Evolutionary conservation across 1,139 yeast species (phyloP).

Genomic region (Candida tropicalis): DNA sequence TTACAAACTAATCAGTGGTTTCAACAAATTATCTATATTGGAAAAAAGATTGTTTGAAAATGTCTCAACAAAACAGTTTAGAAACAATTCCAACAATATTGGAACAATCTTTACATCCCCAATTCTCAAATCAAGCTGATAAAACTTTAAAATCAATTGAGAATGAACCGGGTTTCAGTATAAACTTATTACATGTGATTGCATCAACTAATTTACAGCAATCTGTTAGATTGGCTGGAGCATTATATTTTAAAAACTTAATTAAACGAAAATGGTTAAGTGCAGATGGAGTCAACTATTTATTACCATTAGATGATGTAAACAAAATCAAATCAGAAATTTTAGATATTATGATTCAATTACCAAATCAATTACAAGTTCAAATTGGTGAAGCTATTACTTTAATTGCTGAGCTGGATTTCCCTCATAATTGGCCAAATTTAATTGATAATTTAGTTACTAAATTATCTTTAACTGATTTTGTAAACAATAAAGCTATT

Average conservation of each 20-base stretch:
- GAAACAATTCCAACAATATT: slow-evolving; percentile 48
- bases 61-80: slow-evolving; percentile 28
- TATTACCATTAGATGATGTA: slow-evolving; percentile 64
- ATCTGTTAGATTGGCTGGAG: slow-evolving; percentile 80
- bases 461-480: slow-evolving; percentile 64
- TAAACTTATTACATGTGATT: slow-evolving; percentile 74
- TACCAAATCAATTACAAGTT: slow-evolving; percentile 75
- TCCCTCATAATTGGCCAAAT: slow-evolving; percentile 86
- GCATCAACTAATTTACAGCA: slow-evolving; percentile 59
- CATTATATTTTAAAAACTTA: slow-evolving; percentile 87
- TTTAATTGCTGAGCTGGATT: slow-evolving; percentile 92
- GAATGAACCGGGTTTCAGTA: slow-evolving; percentile 68
- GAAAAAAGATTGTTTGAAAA: background rate
- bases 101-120: slow-evolving; percentile 53
- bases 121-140: slow-evolving; percentile 64
- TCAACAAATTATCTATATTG: background rate
- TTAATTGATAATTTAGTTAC: slow-evolving; percentile 75
- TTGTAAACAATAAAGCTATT: slow-evolving; percentile 81
- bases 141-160: slow-evolving; percentile 62
- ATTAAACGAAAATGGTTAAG: slow-evolving; percentile 86
- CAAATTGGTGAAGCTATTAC: slow-evolving; percentile 95
- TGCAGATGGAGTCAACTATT: slow-evolving; percentile 74
- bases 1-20: background rate
- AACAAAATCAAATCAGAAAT: slow-evolving; percentile 72
- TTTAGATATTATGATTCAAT: slow-evolving; percentile 76